These are phyloP conservation scores for Eragrostis tef DNA, from an alignment of 202 grass and related monocot species.

Conservation along the genomic window DNA sequence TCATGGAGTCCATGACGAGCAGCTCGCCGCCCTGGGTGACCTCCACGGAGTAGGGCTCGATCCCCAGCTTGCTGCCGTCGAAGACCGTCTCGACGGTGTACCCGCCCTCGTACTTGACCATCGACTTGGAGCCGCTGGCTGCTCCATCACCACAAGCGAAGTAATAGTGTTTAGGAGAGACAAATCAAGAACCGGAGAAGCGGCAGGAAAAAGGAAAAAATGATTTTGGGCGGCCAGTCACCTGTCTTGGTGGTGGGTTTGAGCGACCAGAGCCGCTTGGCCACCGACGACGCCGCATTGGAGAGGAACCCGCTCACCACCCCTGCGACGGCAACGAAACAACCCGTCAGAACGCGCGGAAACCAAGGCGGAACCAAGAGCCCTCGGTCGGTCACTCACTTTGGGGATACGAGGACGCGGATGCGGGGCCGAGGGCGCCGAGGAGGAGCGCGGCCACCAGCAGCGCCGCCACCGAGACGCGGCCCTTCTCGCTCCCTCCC, in stretches of 20 bases:
- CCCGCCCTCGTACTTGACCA: constrained; percentile 94
- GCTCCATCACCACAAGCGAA: constrained; percentile 43
- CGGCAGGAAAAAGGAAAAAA: background rate
- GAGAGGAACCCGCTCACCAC: constrained; percentile 77
- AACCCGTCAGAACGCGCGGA: constrained; percentile 15
- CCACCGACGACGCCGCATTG: constrained; percentile 64
- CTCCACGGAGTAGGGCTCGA: constrained; percentile 86
- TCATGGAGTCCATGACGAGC: constrained; percentile 85
- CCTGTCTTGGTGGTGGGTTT: constrained; percentile 75
- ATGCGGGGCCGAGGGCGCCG: constrained; percentile 36
- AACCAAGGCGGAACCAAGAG: background rate
- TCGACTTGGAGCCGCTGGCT: constrained; percentile 66
- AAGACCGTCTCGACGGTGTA: constrained; percentile 98
- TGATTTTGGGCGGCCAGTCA: constrained; percentile 29
- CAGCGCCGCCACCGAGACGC: constrained; percentile 35
- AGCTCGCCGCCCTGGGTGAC: constrained; percentile 88
- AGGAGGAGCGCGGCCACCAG: constrained; percentile 56
- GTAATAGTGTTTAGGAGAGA: constrained; percentile 17
- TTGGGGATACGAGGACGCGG: constrained; percentile 62
- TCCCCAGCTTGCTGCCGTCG: constrained; percentile 95
- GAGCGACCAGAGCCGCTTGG: constrained; percentile 83
- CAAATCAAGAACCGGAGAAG: constrained; percentile 28
- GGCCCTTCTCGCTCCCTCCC: constrained; percentile 7
- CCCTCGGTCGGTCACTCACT: constrained; percentile 49
- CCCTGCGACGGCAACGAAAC: constrained; percentile 44